Evolutionary conservation across 2,329 filamentous ascomycete species (phyloP).

Genomic region (Venturia oleaginea): DNA sequence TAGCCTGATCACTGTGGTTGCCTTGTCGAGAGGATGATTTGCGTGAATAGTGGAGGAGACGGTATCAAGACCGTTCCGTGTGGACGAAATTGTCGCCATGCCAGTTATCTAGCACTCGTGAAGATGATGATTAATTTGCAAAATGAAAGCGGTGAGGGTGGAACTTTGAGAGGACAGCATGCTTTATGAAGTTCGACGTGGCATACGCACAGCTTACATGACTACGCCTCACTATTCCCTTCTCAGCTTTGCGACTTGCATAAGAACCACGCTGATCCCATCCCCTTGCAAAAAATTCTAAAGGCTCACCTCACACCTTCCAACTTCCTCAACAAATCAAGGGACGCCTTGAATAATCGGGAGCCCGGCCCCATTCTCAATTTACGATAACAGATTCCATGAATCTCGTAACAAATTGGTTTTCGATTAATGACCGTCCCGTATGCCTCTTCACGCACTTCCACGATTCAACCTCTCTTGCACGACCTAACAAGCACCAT

Average conservation of each 20-base stretch:
- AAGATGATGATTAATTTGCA: no score
- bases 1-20: not conserved
- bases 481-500: not conserved
- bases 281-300: not conserved
- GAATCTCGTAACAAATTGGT: not conserved
- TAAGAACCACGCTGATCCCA: not conserved
- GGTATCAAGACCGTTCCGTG: no score
- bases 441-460: not conserved
- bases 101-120: no score
- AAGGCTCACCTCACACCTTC: not conserved
- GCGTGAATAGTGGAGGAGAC: no score
- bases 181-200: not conserved
- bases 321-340: not conserved
- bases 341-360: not conserved
- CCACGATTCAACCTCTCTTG: not conserved
- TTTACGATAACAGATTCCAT: not conserved
- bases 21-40: no score
- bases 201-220: not conserved
- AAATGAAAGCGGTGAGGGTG: not conserved
- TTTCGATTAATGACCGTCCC: not conserved
- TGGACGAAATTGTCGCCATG: not conserved
- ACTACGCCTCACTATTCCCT: not conserved
- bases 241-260: not conserved
- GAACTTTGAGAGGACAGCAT: not conserved
- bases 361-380: not conserved